These are phyloP conservation scores for Lipomyces yamanashiensis DNA, from an alignment of 805 yeast genomes.

Conservation along the genomic window DNA sequence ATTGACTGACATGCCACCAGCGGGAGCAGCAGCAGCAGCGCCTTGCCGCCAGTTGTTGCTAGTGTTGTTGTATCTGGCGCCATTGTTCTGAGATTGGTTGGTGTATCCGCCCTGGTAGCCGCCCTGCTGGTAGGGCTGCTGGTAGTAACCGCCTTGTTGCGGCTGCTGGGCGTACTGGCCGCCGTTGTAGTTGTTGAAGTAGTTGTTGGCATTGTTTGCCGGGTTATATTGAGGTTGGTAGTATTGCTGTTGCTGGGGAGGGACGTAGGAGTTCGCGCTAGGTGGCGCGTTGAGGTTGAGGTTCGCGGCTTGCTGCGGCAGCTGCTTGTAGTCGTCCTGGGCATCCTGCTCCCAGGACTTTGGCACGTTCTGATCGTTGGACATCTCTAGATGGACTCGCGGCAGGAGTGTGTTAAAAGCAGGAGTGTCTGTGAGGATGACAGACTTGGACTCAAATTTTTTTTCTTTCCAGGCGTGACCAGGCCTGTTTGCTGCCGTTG, in stretches of 20 bases:
- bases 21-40: constrained; percentile 21
- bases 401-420: neutral
- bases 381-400: constrained; percentile 8
- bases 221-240: constrained; percentile 20
- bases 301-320: constrained; percentile 24
- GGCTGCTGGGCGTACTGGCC: constrained; percentile 18
- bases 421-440: neutral
- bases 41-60: constrained; percentile 22
- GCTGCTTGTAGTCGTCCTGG: constrained; percentile 30
- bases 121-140: constrained; percentile 28
- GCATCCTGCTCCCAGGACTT: constrained; percentile 36
- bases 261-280: neutral
- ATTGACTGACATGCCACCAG: constrained; percentile 23
- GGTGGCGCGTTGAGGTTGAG: constrained; percentile 11
- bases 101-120: constrained; percentile 27
- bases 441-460: neutral
- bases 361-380: constrained; percentile 29
- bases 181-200: constrained; percentile 8
- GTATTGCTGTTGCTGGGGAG: constrained; percentile 18
- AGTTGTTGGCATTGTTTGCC: constrained; percentile 17
- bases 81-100: constrained; percentile 32
- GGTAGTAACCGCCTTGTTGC: constrained; percentile 21
- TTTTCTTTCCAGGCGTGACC: constrained; percentile 3
- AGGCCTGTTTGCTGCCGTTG: neutral
- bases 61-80: constrained; percentile 33